Evolutionary conservation across 768 basidiomycete species (phyloP).

Genomic region (Cyathus striatus): DNA sequence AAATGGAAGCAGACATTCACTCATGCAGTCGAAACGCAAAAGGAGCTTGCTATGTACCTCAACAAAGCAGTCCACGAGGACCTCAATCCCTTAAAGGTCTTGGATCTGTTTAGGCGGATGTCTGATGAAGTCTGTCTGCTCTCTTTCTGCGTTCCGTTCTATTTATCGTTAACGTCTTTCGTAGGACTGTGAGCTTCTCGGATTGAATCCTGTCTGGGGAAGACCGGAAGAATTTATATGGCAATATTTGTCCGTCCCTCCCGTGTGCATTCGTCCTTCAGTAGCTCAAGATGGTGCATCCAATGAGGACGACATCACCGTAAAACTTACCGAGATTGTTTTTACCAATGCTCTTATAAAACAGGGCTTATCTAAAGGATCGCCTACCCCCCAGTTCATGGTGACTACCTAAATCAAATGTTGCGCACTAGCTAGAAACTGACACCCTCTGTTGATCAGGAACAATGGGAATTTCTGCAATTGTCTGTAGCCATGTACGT

Average conservation of each 20-base stretch:
- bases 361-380: slow-evolving; percentile 82
- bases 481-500: slow-evolving; percentile 95
- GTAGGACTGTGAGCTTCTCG: slow-evolving; percentile 93
- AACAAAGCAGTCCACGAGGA: slow-evolving; percentile 90
- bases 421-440: neutral
- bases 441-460: slow-evolving; percentile 37
- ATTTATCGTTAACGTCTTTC: neutral
- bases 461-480: slow-evolving; percentile 98
- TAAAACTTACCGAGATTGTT: slow-evolving; percentile 95
- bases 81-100: slow-evolving; percentile 87
- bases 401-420: slow-evolving; percentile 23
- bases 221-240: slow-evolving; percentile 97
- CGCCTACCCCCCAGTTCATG: slow-evolving; percentile 87
- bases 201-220: slow-evolving; percentile 82
- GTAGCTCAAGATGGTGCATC: slow-evolving; percentile 97
- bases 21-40: slow-evolving; percentile 79
- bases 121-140: slow-evolving; percentile 70
- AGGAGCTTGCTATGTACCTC: slow-evolving; percentile 79
- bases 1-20: slow-evolving; percentile 81
- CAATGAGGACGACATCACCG: slow-evolving; percentile 97
- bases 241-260: slow-evolving; percentile 98
- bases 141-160: neutral
- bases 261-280: slow-evolving; percentile 94
- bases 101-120: slow-evolving; percentile 89
- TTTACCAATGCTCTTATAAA: slow-evolving; percentile 92